Percentiles rank a stretch among this genome's conserved stretches.
These are phyloP conservation scores for Brasenia schreberi DNA, from an alignment of 164 flowering plant species.

Conservation along the genomic window DNA sequence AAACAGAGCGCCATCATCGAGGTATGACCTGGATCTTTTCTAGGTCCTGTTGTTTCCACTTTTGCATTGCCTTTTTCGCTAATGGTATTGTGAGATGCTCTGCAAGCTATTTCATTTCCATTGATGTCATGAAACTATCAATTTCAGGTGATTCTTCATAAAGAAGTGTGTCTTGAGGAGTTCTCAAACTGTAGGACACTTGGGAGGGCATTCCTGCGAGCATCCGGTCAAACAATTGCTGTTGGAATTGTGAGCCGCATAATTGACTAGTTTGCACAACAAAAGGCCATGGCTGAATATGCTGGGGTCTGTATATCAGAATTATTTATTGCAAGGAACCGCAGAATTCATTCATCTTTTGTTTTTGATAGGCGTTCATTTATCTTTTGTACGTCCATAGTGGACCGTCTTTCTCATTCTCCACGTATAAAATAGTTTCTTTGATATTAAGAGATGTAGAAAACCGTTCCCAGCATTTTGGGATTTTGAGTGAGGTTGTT, in stretches of 20 bases:
- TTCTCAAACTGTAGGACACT: conserved; percentile 61
- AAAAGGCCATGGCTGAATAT: no score
- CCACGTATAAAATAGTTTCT: no score
- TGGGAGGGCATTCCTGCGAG: conserved; percentile 73
- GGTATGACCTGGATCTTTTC: conserved; percentile 25
- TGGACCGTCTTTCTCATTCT: no score
- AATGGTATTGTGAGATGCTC: neutral
- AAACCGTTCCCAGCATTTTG: no score
- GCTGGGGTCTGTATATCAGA: no score
- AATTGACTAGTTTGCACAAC: conserved; percentile 12
- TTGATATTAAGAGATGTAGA: no score
- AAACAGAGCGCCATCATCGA: conserved; percentile 84
- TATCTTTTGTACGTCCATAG: no score
- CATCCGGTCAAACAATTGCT: conserved; percentile 72
- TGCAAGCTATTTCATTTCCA: neutral
- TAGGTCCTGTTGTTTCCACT: neutral
- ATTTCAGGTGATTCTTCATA: conserved; percentile 55
- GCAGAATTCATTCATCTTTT: no score
- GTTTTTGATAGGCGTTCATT: no score
- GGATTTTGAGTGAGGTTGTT: no score
- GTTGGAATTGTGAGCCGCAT: conserved; percentile 61
- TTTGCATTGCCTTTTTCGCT: neutral
- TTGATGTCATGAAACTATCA: neutral
- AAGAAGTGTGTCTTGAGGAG: conserved; percentile 62
- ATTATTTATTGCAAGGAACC: no score